A percentile compares a stretch with the other conserved stretches of the same genome.
phyloP scores from a whole-genome alignment of 306 rosid species.

The Trichosanthes cucumerina region DNA sequence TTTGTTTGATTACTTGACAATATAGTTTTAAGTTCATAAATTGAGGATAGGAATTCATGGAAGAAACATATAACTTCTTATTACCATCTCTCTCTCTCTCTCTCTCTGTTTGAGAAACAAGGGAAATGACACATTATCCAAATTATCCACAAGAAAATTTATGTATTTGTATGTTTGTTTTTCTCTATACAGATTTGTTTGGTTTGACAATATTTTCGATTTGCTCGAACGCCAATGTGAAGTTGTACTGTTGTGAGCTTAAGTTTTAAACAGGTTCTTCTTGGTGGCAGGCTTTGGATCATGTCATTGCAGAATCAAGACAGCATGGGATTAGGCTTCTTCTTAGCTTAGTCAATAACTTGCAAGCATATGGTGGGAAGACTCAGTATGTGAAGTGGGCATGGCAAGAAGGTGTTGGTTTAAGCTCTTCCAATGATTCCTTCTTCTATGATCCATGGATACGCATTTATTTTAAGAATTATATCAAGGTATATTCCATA shows the following conservation, averaged over 20 bases:
- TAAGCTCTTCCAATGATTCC: constrained; percentile 90
- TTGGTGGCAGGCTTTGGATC: constrained; percentile 73
- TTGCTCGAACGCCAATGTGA: not conserved
- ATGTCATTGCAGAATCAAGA: constrained; percentile 82
- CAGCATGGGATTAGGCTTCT: constrained; percentile 71
- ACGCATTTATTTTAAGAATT: constrained; percentile 70
- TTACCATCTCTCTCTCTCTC: not conserved
- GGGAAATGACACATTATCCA: not conserved
- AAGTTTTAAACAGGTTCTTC: constrained; percentile 14
- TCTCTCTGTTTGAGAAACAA: not conserved
- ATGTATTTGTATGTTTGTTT: too few relatives aligned
- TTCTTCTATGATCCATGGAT: constrained; percentile 93
- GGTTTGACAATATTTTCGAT: not conserved
- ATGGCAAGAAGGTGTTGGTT: constrained; percentile 88
- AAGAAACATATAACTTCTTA: not conserved
- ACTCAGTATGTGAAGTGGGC: constrained; percentile 97
- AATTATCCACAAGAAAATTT: not conserved
- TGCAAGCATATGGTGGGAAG: constrained; percentile 95
- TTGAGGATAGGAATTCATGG: not conserved
- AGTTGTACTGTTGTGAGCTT: constrained; percentile 11
- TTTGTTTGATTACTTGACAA: not conserved
- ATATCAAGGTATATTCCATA: constrained; percentile 45
- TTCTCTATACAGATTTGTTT: constrained; percentile 9
- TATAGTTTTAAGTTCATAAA: not conserved
- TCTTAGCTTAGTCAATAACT: constrained; percentile 83